Base-by-base conservation (phyloP, 176 grass and related monocot species). In the Metroxylon sagu region DNA sequence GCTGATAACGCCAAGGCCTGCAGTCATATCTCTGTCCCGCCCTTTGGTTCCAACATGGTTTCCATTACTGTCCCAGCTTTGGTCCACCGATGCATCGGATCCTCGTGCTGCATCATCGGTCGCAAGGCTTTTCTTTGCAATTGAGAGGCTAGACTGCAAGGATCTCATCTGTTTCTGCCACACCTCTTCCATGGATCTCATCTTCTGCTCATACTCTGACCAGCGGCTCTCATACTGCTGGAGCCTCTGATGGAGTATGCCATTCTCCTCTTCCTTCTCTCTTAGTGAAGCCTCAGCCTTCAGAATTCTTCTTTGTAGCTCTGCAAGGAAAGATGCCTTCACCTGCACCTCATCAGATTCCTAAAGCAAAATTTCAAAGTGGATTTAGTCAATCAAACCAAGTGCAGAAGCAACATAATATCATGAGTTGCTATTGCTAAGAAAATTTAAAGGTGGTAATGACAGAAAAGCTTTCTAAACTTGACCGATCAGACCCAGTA, bases 151-250 rank as follows among this genome's bases (percentile, higher is more conserved):
- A 4, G 93, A 85, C 54, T 98, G 93, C 60, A 98, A 53, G 6
- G 93, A 98, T 3, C 79, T 67, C 93, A 98, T 91, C 52, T 97
- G 93, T 66, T 87, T 88, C 74, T 97, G 93, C 93, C 93, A 97
- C 81, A 88, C 89, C 61, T 97, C 93, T 67, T 97, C 93, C 93
- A 97, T 97, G 28, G 93, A 60, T 80, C 80, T 79, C 93, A 97
- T 97, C 69, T 97, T 97, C 74, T 87, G 84, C 66, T 97, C 93
- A 1, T 97, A 97, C 52, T 97, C 93, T 16, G 57, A 67, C 93
- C 93, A 97, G 4, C 87, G 80, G 23, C 56, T 88, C 61, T 97
- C 93, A 14, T 91, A 91, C 60, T 97, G 93, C 53, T 91, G 87
- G 31, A 97, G 75, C 25, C 72, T 83, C 52, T 97, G 84, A 17